A percentile compares a stretch with the other conserved stretches of the same genome.
Evolutionary conservation across 768 basidiomycete species (phyloP).

Genomic region (Russula olivacea): DNA sequence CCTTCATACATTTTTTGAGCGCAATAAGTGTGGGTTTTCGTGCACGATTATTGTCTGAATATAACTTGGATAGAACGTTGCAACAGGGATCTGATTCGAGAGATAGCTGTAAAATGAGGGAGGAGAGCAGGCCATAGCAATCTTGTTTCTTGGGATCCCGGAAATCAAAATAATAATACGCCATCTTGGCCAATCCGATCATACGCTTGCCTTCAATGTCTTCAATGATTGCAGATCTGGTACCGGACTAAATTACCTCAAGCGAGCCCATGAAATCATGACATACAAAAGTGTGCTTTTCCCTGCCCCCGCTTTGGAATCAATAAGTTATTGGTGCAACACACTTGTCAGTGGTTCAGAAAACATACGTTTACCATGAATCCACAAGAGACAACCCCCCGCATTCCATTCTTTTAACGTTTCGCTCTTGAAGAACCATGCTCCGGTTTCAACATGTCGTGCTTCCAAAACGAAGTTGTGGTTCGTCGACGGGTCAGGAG

Average conservation of each 20-base stretch:
- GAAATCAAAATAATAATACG: neutral
- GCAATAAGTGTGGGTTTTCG: neutral
- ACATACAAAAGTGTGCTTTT: conserved; percentile 13
- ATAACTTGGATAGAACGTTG: neutral
- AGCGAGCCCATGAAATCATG: neutral
- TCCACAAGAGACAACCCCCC: neutral
- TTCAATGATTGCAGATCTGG: conserved; percentile 5
- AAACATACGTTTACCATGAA: conserved; percentile 12
- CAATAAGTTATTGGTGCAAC: neutral
- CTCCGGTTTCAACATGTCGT: neutral
- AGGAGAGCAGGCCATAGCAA: neutral
- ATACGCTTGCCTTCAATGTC: neutral
- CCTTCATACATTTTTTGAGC: neutral
- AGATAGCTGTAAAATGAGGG: conserved; percentile 4
- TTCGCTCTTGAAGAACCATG: neutral
- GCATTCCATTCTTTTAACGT: neutral
- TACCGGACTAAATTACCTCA: neutral
- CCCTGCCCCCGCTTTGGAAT: neutral
- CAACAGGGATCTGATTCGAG: neutral
- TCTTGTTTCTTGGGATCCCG: neutral
- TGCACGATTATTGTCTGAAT: neutral
- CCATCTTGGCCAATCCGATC: neutral
- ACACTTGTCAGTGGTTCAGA: fast-evolving
- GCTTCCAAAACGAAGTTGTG: neutral
- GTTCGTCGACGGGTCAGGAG: neutral